Percentiles rank a stretch among this genome's conserved stretches.
These are phyloP conservation scores for Tulasnella sp. DNA, from an alignment of 768 basidiomycete genomes.

Conservation along the genomic window DNA sequence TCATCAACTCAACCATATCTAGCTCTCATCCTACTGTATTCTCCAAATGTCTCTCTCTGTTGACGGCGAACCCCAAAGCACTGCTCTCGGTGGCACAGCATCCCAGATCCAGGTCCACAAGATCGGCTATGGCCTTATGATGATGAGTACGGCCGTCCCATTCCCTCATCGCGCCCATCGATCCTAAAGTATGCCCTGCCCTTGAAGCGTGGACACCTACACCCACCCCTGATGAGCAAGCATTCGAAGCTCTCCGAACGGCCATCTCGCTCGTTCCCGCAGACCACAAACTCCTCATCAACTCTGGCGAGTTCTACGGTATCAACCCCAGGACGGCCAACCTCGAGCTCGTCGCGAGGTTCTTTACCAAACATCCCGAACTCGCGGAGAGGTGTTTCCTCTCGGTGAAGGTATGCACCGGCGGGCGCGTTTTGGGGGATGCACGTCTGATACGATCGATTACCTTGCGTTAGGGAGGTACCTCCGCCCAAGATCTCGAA, in stretches of 20 bases:
- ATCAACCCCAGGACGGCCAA: conserved; percentile 25
- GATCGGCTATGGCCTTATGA: conserved; percentile 38
- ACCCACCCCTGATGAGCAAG: conserved; percentile 42
- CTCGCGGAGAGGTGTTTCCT: conserved; percentile 28
- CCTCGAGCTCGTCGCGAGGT: conserved; percentile 28
- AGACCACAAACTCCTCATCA: conserved; percentile 39
- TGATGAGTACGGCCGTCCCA: conserved; percentile 37
- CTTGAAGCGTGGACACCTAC: conserved; percentile 32
- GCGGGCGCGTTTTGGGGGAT: conserved; percentile 5
- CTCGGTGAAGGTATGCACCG: conserved; percentile 31
- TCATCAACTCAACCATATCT: no score
- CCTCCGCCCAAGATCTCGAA: not conserved
- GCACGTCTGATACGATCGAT: not conserved
- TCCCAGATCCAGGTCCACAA: conserved; percentile 4
- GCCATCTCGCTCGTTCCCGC: conserved; percentile 20
- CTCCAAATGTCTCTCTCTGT: no score
- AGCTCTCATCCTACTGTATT: no score
- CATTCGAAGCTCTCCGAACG: conserved; percentile 49
- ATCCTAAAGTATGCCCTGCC: conserved; percentile 2
- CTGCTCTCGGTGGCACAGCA: not conserved
- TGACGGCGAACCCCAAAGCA: not conserved
- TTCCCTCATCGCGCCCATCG: not conserved
- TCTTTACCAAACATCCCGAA: conserved; percentile 27
- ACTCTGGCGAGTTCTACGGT: conserved; percentile 33
- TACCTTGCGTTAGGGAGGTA: conserved; percentile 9